Evolutionary conservation across 2,329 filamentous ascomycete species (phyloP).

Genomic region (Colletotrichum sansevieriae): DNA sequence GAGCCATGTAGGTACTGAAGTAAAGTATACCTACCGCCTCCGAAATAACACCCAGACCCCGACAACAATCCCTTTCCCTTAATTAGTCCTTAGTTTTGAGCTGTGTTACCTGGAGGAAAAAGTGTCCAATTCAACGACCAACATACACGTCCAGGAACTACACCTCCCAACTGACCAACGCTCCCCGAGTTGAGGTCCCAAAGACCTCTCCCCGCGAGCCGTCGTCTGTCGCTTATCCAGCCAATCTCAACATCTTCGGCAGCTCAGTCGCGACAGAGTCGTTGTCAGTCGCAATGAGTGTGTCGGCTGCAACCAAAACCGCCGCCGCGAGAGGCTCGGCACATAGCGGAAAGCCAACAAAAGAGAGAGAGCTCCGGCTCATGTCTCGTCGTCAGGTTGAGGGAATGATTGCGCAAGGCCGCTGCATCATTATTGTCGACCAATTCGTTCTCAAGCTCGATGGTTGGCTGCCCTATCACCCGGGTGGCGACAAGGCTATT

Average conservation of each 20-base stretch:
- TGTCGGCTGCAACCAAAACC: not conserved
- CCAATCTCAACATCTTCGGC: not conserved
- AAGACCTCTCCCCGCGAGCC: not conserved
- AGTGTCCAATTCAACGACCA: not conserved
- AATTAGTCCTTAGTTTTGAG: not conserved
- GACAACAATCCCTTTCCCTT: not conserved
- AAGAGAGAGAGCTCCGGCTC: conserved; percentile 25
- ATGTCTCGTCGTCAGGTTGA: conserved; percentile 71
- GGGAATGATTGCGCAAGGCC: conserved; percentile 84
- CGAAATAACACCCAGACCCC: conserved; percentile 7
- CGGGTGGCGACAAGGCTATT: conserved; percentile 91
- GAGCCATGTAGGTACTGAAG: not conserved
- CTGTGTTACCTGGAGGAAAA: not conserved
- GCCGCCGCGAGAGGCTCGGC: conserved; percentile 2
- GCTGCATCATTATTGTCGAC: conserved; percentile 84
- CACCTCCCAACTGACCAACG: not conserved
- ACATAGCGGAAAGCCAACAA: not conserved
- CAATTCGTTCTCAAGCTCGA: conserved; percentile 88
- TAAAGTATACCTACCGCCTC: not conserved
- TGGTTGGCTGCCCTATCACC: conserved; percentile 89
- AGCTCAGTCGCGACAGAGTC: not conserved
- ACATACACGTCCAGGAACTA: not conserved
- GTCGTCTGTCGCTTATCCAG: not conserved
- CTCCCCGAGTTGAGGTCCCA: conserved; percentile 3
- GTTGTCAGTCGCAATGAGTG: conserved; percentile 12